phyloP scores from a whole-genome alignment of 164 flowering plant genomes.

The Stephania japonica region DNA sequence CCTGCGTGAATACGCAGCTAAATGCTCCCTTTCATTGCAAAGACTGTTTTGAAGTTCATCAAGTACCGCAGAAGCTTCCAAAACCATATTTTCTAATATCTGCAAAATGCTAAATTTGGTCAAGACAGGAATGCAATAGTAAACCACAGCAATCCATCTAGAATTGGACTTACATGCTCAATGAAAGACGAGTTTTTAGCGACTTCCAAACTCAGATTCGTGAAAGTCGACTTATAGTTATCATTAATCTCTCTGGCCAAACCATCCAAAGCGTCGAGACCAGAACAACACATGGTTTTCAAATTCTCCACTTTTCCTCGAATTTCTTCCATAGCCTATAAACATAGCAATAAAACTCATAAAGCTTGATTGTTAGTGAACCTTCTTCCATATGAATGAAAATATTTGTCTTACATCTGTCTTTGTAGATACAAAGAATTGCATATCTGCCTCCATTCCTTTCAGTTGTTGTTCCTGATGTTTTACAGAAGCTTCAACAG shows the following conservation, averaged over 20 bases:
- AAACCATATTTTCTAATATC: constrained; percentile 70
- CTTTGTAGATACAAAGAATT: constrained; percentile 79
- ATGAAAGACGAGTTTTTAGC: constrained; percentile 67
- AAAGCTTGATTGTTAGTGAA: background rate
- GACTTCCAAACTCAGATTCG: constrained; percentile 63
- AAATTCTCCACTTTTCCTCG: constrained; percentile 52
- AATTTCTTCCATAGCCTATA: constrained; percentile 88
- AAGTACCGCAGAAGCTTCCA: constrained; percentile 70
- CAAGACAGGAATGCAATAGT: background rate
- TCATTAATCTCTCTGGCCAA: constrained; percentile 73
- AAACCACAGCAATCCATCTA: background rate
- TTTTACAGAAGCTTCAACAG: constrained; percentile 62
- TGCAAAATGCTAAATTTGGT: constrained; percentile 23
- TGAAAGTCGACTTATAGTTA: constrained; percentile 66
- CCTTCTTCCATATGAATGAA: background rate
- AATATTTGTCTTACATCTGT: constrained; percentile 43
- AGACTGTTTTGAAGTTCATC: constrained; percentile 73
- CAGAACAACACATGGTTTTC: constrained; percentile 65
- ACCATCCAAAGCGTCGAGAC: constrained; percentile 69
- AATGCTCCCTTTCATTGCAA: constrained; percentile 58
- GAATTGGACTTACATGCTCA: constrained; percentile 51
- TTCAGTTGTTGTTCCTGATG: constrained; percentile 85
- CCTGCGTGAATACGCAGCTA: constrained; percentile 60
- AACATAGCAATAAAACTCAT: constrained; percentile 6
- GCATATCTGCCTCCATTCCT: constrained; percentile 90